These are phyloP conservation scores for Silene conica DNA, from an alignment of 148 eudicot genomes.

Conservation along the genomic window DNA sequence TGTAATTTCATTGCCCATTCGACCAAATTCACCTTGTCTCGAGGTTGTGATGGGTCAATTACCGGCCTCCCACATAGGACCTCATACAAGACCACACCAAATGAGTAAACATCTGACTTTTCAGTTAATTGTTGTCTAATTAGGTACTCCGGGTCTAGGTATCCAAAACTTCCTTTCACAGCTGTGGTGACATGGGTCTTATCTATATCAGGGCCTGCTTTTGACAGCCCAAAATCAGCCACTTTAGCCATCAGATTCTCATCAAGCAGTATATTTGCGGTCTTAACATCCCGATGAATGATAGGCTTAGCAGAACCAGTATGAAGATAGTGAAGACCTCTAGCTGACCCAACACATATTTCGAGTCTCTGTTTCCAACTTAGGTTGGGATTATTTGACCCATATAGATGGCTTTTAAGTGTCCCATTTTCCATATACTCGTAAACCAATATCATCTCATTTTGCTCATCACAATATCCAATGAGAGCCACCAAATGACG, in stretches of 20 bases:
- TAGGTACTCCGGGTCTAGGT: slow-evolving; percentile 64
- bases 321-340: slow-evolving; percentile 70
- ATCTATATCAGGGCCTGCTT: slow-evolving; percentile 56
- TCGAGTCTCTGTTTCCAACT: slow-evolving; percentile 69
- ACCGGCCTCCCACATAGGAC: slow-evolving; percentile 60
- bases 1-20: slow-evolving; percentile 48
- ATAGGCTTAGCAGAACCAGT: slow-evolving; percentile 54
- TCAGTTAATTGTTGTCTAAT: slow-evolving; percentile 54
- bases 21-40: slow-evolving; percentile 48
- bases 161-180: slow-evolving; percentile 72
- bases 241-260: slow-evolving; percentile 66
- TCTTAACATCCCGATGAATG: slow-evolving; percentile 68
- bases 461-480: slow-evolving; percentile 56
- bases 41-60: slow-evolving; percentile 53
- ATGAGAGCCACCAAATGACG: slow-evolving; percentile 66
- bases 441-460: slow-evolving; percentile 62
- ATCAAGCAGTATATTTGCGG: slow-evolving; percentile 60
- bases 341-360: slow-evolving; percentile 62
- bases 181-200: slow-evolving; percentile 61
- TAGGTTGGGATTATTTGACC: slow-evolving; percentile 37
- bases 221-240: slow-evolving; percentile 70
- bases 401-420: slow-evolving; percentile 57
- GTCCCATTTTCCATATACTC: slow-evolving; percentile 72
- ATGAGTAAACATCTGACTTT: slow-evolving; percentile 70
- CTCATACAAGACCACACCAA: slow-evolving; percentile 68